Base-by-base conservation (phyloP, 495 filamentous ascomycete species). In the Penicillium pulvis region DNA sequence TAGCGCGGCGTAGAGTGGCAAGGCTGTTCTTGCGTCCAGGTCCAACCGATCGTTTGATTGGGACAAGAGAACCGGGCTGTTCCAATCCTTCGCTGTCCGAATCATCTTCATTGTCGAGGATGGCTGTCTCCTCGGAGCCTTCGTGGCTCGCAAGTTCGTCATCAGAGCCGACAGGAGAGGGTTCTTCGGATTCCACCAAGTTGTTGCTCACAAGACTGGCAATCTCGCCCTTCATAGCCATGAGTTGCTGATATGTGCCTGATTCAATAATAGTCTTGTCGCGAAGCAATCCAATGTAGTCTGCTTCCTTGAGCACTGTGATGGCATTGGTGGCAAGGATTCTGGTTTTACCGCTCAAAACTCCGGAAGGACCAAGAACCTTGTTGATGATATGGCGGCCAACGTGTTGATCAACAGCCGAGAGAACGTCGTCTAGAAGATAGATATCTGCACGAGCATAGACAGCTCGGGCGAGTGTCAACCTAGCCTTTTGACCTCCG, bases 371-470 rank as follows among this genome's bases (percentile, higher is more conserved):
- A 10, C 95, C 94, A 42, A 99, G 83, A 9, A 99, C 95, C 61
- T 90, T 88, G 68, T 97, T 87, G 62, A 97, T 97, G 44, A 99
- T 78, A 72, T 98, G 95, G 54, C 91, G 83, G 33, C 95, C 95
- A 54, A 99, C 95, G 69, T 99, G 95, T 60, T 96, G 94, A 73
- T 99, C 95, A 17, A 99, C 95, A 2, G 95, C 94, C 24, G 93
- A 97, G 19, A 99, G 79, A 57, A 90, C 87, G 70, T 99, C 95
- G 65, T 99, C 95, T 6, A 99, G 79, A 12, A 99, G 77, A 63
- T 98, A 99, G 56, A 99, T 85, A 74, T 99, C 95, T n/a, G 94
- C 91, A 61, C 95, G 85, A 55, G 95, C 93, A 70, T 99, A 99
- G 2, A 99, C 95, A 48, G 95, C 95, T 68, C 95, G 82, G 14